Percentiles rank a stretch among this genome's conserved stretches.
Conservation (phyloP, 805 yeast genomes). For the Tanozyma kutaoensis region DNA sequence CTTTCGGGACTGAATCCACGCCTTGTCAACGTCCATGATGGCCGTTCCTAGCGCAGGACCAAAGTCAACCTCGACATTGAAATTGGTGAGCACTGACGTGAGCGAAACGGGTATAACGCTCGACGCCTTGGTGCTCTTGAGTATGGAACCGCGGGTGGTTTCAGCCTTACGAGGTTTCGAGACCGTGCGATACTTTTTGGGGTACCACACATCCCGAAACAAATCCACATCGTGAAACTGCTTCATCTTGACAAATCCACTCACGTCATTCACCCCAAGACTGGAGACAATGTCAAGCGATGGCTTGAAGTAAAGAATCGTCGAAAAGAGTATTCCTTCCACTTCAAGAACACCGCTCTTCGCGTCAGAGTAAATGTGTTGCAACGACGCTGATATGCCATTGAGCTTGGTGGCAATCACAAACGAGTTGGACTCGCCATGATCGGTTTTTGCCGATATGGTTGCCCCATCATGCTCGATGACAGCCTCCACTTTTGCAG, state of each 20-base stretch:
- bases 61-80: slow-evolving; percentile 50
- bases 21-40: slow-evolving; percentile 35
- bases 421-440: too few relatives aligned
- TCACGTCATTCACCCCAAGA: slow-evolving; percentile 39
- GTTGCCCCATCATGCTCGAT: slow-evolving; percentile 60
- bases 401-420: too few relatives aligned
- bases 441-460: too few relatives aligned
- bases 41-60: slow-evolving; percentile 76
- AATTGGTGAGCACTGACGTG: slow-evolving; percentile 39
- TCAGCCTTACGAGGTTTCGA: neutral
- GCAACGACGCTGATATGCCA: slow-evolving; percentile 59
- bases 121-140: neutral
- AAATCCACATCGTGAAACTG: slow-evolving; percentile 80
- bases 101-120: slow-evolving; percentile 8
- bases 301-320: slow-evolving; percentile 32
- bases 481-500: slow-evolving; percentile 82
- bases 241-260: slow-evolving; percentile 58
- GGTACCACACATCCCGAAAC: slow-evolving; percentile 75
- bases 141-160: neutral
- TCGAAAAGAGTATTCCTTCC: slow-evolving; percentile 32
- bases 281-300: slow-evolving; percentile 31
- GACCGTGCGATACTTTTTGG: slow-evolving; percentile 12
- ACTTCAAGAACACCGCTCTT: slow-evolving; percentile 57
- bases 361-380: slow-evolving; percentile 85
- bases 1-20: slow-evolving; percentile 63